These are phyloP conservation scores for Pestalotiopsis sp. DNA, from an alignment of 2,329 filamentous ascomycete species.

Conservation along the genomic window DNA sequence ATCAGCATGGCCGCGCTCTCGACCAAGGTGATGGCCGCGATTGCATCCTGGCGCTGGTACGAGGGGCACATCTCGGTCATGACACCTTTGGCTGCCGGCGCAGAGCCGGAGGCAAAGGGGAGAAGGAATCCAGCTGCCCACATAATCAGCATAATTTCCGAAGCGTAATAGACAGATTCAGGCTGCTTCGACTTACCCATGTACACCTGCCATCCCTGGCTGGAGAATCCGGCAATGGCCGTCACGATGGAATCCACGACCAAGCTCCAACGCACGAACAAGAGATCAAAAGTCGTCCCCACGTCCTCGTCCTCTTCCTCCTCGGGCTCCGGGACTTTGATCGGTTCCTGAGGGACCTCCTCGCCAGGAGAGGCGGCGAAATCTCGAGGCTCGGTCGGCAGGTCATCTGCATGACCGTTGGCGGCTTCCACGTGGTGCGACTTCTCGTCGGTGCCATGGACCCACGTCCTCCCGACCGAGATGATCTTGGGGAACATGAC, in stretches of 20 bases:
- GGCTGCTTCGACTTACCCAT: conserved; percentile 39
- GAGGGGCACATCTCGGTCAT: conserved; percentile 69
- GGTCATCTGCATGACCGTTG: conserved; percentile 12
- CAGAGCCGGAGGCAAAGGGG: conserved; percentile 69
- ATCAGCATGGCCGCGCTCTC: conserved; percentile 67
- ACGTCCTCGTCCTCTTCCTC: conserved; percentile 31
- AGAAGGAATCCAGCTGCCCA: conserved; percentile 57
- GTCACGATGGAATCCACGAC: conserved; percentile 66
- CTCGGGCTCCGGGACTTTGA: conserved; percentile 20
- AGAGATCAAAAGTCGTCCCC: conserved; percentile 57
- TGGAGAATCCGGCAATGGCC: conserved; percentile 61
- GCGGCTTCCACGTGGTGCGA: background rate
- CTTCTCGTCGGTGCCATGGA: conserved; percentile 18
- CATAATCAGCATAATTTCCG: background rate
- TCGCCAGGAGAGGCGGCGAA: conserved; percentile 23
- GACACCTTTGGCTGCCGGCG: conserved; percentile 70
- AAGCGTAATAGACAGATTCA: background rate
- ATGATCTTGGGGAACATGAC: conserved; percentile 56
- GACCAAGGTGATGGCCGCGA: conserved; percentile 68
- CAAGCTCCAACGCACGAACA: conserved; percentile 66
- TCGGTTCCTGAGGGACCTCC: conserved; percentile 26
- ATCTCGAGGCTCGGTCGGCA: conserved; percentile 24
- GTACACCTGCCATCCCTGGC: conserved; percentile 67
- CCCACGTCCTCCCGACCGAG: conserved; percentile 41
- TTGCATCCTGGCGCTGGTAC: conserved; percentile 62